Evolutionary conservation across 1,284 basidiomycete genomes (phyloP).

Genomic region (Coniferiporia sulphurascens): DNA sequence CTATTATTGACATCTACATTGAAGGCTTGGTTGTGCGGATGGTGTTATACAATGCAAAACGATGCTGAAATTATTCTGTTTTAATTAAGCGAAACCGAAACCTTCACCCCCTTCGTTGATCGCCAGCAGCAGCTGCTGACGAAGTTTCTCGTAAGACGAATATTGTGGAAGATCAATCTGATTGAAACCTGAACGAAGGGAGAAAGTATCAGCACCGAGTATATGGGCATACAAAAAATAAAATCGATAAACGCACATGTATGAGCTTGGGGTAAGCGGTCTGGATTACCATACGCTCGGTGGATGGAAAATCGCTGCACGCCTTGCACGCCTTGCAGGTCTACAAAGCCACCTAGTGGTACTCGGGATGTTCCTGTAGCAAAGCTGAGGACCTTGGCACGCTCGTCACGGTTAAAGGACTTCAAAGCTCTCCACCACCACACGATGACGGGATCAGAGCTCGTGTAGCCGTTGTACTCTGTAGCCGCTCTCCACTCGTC

Average conservation of each 20-base stretch:
- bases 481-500: conserved; percentile 98
- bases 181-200: conserved; percentile 57
- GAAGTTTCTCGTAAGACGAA: conserved; percentile 89
- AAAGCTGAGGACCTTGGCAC: conserved; percentile 95
- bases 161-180: conserved; percentile 89
- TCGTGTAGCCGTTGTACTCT: conserved; percentile 82
- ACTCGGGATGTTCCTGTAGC: conserved; percentile 94
- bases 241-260: conserved; percentile 58
- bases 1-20: background rate
- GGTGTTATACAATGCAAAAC: conserved; percentile 15
- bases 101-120: conserved; percentile 93
- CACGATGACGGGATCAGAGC: conserved; percentile 89
- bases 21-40: background rate
- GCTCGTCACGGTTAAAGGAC: conserved; percentile 94
- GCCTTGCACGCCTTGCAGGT: conserved; percentile 92
- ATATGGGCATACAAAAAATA: background rate
- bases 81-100: conserved; percentile 72
- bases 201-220: conserved; percentile 9
- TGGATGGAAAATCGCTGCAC: conserved; percentile 97
- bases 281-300: conserved; percentile 81
- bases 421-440: conserved; percentile 99
- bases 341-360: conserved; percentile 89
- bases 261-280: conserved; percentile 86
- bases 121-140: conserved; percentile 81
- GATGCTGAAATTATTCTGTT: background rate